A percentile compares a stretch with the other conserved stretches of the same genome.
These are phyloP conservation scores for Exophiala spinifera DNA, from an alignment of 2,329 filamentous ascomycete species.

Conservation along the genomic window DNA sequence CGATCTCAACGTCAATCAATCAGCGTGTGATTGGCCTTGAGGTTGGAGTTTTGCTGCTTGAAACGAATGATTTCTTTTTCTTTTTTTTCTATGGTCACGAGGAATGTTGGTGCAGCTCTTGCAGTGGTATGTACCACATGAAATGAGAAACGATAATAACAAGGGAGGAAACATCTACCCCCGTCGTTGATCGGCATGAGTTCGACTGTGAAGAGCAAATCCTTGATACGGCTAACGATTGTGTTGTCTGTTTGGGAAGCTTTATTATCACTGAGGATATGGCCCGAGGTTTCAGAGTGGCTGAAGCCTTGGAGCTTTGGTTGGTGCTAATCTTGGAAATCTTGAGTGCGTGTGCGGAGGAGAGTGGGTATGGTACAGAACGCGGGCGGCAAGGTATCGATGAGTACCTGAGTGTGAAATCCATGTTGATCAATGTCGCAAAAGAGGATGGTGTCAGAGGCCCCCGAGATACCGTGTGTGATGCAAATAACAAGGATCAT, in stretches of 20 bases:
- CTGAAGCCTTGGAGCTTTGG: conserved; percentile 75
- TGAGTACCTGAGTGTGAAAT: conserved; percentile 30
- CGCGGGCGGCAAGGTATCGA: conserved; percentile 49
- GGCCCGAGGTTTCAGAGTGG: conserved; percentile 59
- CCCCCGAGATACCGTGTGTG: neutral
- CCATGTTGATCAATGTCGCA: conserved; percentile 28
- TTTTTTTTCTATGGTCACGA: conserved; percentile 66
- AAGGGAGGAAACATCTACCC: conserved; percentile 59
- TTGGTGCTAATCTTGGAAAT: conserved; percentile 58
- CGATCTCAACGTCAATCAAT: neutral
- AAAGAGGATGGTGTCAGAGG: neutral
- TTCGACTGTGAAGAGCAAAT: conserved; percentile 59
- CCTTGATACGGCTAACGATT: conserved; percentile 53
- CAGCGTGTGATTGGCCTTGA: neutral
- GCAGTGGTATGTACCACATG: conserved; percentile 41
- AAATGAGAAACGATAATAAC: conserved; percentile 38
- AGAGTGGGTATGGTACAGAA: conserved; percentile 51
- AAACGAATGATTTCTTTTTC: neutral
- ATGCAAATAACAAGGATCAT: neutral
- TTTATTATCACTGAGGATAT: conserved; percentile 53
- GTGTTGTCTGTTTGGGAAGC: conserved; percentile 53
- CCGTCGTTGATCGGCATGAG: conserved; percentile 32
- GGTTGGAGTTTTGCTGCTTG: neutral
- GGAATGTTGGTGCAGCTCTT: conserved; percentile 37
- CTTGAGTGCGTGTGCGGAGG: conserved; percentile 25